These are phyloP conservation scores for Phaeosphaeria sp. DNA, from an alignment of 2,329 filamentous ascomycete species.

Conservation along the genomic window DNA sequence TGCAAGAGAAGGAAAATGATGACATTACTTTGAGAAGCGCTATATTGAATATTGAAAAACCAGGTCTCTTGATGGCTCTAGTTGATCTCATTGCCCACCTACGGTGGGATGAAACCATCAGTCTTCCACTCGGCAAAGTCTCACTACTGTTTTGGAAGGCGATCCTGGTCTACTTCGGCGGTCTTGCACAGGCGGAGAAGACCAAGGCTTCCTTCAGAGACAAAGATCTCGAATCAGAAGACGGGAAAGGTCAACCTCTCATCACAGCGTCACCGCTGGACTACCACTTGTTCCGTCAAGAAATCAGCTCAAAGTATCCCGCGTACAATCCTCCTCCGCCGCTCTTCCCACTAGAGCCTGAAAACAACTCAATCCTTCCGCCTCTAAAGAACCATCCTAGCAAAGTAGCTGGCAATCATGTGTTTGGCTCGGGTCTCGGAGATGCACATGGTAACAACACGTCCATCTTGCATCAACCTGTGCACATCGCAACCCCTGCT, in stretches of 20 bases:
- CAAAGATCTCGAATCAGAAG: slow-evolving; percentile 58
- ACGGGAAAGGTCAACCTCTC: slow-evolving; percentile 70
- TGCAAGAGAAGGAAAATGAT: slow-evolving; percentile 45
- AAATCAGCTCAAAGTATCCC: slow-evolving; percentile 97
- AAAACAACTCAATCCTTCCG: slow-evolving; percentile 89
- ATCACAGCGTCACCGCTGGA: slow-evolving; percentile 94
- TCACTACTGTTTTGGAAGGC: slow-evolving; percentile 92
- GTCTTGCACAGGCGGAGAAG: slow-evolving; percentile 72
- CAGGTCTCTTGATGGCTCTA: slow-evolving; percentile 74
- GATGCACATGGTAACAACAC: slow-evolving; percentile 53
- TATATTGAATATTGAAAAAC: slow-evolving; percentile 50
- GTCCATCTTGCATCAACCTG: slow-evolving; percentile 92
- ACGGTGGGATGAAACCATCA: slow-evolving; percentile 65
- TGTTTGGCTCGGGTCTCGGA: slow-evolving; percentile 59
- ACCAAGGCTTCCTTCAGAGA: slow-evolving; percentile 77
- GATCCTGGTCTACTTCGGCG: slow-evolving; percentile 83
- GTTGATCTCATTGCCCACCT: slow-evolving; percentile 63
- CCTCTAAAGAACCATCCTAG: slow-evolving; percentile 78
- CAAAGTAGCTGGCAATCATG: slow-evolving; percentile 55
- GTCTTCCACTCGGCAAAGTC: slow-evolving; percentile 63
- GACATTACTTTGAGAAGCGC: slow-evolving; percentile 59
- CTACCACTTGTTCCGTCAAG: slow-evolving; percentile 94
- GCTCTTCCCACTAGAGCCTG: slow-evolving; percentile 82
- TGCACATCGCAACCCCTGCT: slow-evolving; percentile 97
- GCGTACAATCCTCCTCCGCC: slow-evolving; percentile 90